Evolutionary conservation across 2,329 filamentous ascomycete species (phyloP), one percentile per base, ranked within the genome.

Genomic region (Microdochium paspali): DNA sequence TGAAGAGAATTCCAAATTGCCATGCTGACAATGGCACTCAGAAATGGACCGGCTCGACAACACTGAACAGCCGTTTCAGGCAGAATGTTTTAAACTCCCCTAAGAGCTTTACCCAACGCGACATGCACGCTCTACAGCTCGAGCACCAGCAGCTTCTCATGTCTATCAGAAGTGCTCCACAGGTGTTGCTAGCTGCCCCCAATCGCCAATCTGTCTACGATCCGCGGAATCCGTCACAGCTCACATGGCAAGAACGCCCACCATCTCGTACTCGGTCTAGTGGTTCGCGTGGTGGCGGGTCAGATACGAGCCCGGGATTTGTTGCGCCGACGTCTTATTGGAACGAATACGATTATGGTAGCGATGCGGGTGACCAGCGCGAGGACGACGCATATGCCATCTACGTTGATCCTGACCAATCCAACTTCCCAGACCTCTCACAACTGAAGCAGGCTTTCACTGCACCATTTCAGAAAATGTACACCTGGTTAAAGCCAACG

Each of bases 341-440:
- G 87, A 91, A 87, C 63, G 88, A 94, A 62, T 93, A 91, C 62
- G 88, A 94, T 54, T 69, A 90, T 60, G 86, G 85, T 9, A 89
- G 87, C 60, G 85, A 90, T 47, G 69, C 66, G 2, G 77, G 73
- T 45, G 80, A 75, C 2, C 67, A 73, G 13, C 74, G 80, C 40
- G 75, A 78, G 30, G 76, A 80, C 25, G 75, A 76, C 25, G 76
- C 75, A 25, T 93, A 89, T 62, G 75, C 80, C 42, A 82, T 93
- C 54, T 89, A 87, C 57, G 71, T 91, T 50, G 77, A 90, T 58
- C 86, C 87, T 0, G 76, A 87, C 54, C 77, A 77, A 1, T 70
- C 74, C 10, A 68, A 67, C 28, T 85, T 87, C 47, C 80, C 84
- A 0, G 83, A 85, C 13, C 66, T 87, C 30, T 72, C 75, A 24